Conservation (phyloP, 139 green algal genomes). For the Volvox africanus region DNA sequence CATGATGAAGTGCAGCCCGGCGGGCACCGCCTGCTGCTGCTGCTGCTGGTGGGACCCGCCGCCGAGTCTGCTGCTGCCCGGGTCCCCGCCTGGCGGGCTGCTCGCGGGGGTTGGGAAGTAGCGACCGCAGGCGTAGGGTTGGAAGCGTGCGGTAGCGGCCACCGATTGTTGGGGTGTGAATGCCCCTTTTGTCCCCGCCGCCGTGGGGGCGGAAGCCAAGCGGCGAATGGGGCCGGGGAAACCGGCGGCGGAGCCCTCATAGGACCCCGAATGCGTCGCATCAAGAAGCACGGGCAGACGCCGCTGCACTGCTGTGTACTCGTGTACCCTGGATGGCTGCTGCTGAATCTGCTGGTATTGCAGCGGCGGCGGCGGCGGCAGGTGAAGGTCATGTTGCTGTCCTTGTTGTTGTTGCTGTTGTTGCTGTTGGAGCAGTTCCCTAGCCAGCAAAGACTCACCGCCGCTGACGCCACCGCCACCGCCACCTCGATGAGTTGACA, state of each 20-base stretch:
- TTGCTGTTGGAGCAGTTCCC: too few species aligned
- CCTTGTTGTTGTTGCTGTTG: too few species aligned
- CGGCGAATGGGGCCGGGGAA: neutral
- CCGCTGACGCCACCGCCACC: too few species aligned
- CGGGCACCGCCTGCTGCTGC: too few species aligned
- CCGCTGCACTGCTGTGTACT: neutral
- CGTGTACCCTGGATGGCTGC: neutral
- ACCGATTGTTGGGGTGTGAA: neutral
- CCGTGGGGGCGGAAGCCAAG: neutral
- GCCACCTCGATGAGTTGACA: too few species aligned
- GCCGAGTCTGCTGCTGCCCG: too few species aligned
- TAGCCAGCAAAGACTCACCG: too few species aligned
- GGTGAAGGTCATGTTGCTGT: too few species aligned
- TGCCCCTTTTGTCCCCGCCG: neutral
- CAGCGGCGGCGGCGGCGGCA: too few species aligned
- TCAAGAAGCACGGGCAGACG: neutral
- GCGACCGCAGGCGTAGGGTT: neutral
- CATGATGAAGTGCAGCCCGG: neutral
- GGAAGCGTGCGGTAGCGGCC: neutral
- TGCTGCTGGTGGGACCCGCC: too few species aligned
- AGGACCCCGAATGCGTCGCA: too few species aligned
- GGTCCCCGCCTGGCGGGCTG: too few species aligned
- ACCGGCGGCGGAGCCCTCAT: neutral
- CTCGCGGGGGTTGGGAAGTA: neutral
- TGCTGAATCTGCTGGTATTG: neutral